Percentiles rank a stretch among this genome's conserved stretches.
Evolutionary conservation across 2,329 filamentous ascomycete genomes (phyloP).

Genomic region (Penicillium sp.): DNA sequence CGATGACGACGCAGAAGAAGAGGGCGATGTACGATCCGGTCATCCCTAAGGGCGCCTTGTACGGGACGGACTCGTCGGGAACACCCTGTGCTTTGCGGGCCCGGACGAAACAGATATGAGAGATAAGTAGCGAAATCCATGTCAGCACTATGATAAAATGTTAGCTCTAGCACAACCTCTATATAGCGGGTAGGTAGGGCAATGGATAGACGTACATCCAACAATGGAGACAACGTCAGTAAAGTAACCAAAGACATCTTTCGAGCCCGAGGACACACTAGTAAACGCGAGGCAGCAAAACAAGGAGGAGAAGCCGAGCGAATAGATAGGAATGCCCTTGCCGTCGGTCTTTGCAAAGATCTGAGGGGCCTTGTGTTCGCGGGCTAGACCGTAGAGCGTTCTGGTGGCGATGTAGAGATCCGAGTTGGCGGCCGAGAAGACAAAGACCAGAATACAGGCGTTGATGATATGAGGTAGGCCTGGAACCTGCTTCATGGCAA

Average conservation of each 20-base stretch:
- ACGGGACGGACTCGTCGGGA: conserved; percentile 61
- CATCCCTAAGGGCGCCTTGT: conserved; percentile 74
- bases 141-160: conserved; percentile 57
- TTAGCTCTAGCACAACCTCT: background rate
- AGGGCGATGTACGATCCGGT: conserved; percentile 71
- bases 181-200: background rate
- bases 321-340: conserved; percentile 69
- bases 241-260: conserved; percentile 21
- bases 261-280: conserved; percentile 64
- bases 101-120: conserved; percentile 69
- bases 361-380: conserved; percentile 69
- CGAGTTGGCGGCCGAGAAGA: conserved; percentile 72
- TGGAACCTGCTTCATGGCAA: conserved; percentile 68
- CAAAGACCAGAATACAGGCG: conserved; percentile 72
- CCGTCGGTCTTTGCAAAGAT: conserved; percentile 59
- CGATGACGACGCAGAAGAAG: conserved; percentile 72
- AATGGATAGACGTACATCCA: background rate
- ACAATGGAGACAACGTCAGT: background rate
- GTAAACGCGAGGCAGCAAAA: conserved; percentile 73
- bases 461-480: conserved; percentile 70
- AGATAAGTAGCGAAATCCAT: conserved; percentile 71
- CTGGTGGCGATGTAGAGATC: conserved; percentile 70
- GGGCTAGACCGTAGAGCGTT: conserved; percentile 72
- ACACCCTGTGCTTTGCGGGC: conserved; percentile 67
- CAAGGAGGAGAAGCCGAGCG: conserved; percentile 63